Evolutionary conservation across 1,284 basidiomycete genomes (phyloP), one percentile per base, ranked within the genome.

Genomic region (Sanghuangporus sanghuang): DNA sequence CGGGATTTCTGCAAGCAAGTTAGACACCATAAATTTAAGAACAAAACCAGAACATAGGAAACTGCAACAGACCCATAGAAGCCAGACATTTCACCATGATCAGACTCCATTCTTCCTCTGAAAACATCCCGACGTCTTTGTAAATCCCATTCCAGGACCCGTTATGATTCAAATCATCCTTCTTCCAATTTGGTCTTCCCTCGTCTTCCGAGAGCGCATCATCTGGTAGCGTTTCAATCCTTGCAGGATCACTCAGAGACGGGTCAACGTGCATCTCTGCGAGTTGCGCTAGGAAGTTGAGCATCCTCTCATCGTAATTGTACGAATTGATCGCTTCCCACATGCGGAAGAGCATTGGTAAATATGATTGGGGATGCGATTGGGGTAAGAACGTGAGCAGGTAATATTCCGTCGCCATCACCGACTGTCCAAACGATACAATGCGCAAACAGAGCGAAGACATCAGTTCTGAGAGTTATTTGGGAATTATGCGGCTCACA

Each of bases 21-120:
- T 14, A 1, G 21, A 61, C 9, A 61, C 11, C 2, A 35, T n/a
- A 32, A 40, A 32, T 14, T 44, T 64, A 68, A 42, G 78, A 21
- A 61, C 27, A 32, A 5, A 32, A 32, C 27, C 27, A 3, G 27
- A 5, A 32, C 27, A 32, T 32, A 32, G 27, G 27, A 3, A 32
- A 32, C 27, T 32, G 27, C 27, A 32, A 32, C 90, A 67, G 75
- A 93, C 85, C 92, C 82, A 96, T 92, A 1, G 91, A 91, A 8
- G 89, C 83, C 58, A 98, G 79, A 73, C 92, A 94, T 77, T 96
- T 96, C 70, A 90, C 90, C 93, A 97, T 96, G 71, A 98, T 80
- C 66, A 90, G 83, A 69, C 87, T 84, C 84, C 92, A 97, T 72
- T 97, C 90, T 68, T 89, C 82, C 66, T 95, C 89, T 50, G 89